Conservation (phyloP, 768 basidiomycete genomes). For the Pulveroboletus sp. region DNA sequence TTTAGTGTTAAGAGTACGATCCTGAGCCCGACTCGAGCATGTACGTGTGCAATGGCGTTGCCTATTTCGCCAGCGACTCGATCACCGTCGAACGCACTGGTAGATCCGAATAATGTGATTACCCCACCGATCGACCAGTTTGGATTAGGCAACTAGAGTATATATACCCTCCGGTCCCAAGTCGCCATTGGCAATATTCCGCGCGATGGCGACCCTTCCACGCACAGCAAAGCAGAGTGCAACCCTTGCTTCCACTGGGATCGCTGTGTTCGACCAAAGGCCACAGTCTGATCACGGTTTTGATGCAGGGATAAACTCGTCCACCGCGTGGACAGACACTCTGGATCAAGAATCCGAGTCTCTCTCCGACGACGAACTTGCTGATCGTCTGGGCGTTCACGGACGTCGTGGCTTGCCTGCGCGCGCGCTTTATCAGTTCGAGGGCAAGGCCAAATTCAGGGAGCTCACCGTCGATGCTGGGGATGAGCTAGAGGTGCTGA, state of each 20-base stretch:
- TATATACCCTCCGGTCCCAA: slow-evolving; percentile 2
- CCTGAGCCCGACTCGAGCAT: too few species aligned
- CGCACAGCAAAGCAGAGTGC: slow-evolving; percentile 28
- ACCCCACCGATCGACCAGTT: slow-evolving; percentile 1
- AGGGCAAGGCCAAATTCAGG: slow-evolving; percentile 70
- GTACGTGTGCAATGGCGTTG: too few species aligned
- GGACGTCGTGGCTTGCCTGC: slow-evolving; percentile 46
- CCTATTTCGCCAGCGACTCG: too few species aligned
- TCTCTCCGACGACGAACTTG: slow-evolving; percentile 52
- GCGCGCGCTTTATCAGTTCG: slow-evolving; percentile 68
- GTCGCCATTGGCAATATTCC: background rate
- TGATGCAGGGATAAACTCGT: slow-evolving; percentile 75
- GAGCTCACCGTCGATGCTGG: slow-evolving; percentile 69
- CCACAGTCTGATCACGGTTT: slow-evolving; percentile 42
- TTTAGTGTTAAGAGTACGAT: too few species aligned
- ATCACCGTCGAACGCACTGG: too few species aligned
- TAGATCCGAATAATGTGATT: background rate
- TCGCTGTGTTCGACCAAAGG: slow-evolving; percentile 25
- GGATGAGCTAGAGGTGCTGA: slow-evolving; percentile 65
- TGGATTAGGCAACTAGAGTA: slow-evolving; percentile 1
- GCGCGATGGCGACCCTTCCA: slow-evolving; percentile 37
- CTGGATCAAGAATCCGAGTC: slow-evolving; percentile 42
- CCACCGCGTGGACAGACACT: slow-evolving; percentile 71
- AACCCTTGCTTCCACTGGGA: slow-evolving; percentile 4
- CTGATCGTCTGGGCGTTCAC: slow-evolving; percentile 32